A percentile compares a stretch with the other conserved stretches of the same genome.
phyloP scores from a whole-genome alignment of 305 asterid genomes.

The Solanum hybrid region DNA sequence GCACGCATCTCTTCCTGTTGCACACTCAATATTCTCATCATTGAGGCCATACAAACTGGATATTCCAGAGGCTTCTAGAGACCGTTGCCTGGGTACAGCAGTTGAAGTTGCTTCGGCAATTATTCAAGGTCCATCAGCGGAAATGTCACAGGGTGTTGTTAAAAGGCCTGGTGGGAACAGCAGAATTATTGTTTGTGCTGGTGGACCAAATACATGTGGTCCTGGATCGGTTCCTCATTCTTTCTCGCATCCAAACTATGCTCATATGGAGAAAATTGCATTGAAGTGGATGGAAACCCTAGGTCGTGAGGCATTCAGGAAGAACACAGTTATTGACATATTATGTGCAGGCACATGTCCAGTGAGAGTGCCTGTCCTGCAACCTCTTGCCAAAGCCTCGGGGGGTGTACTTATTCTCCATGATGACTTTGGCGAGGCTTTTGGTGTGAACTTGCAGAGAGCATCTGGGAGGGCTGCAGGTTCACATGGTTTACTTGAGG shows the following conservation, averaged over 20 bases:
- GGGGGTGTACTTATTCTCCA: constrained; percentile 85
- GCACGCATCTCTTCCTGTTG: constrained; percentile 81
- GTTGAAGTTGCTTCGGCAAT: constrained; percentile 86
- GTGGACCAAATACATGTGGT: constrained; percentile 83
- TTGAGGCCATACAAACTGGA: constrained; percentile 59
- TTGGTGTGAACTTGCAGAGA: constrained; percentile 94
- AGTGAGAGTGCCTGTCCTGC: constrained; percentile 68
- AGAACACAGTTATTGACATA: constrained; percentile 67
- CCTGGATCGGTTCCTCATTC: constrained; percentile 92
- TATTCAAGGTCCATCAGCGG: constrained; percentile 83
- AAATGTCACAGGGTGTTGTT: constrained; percentile 73
- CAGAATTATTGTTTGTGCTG: constrained; percentile 84
- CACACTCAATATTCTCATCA: constrained; percentile 81
- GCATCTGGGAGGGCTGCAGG: constrained; percentile 86
- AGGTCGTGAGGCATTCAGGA: constrained; percentile 61
- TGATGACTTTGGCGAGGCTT: constrained; percentile 95
- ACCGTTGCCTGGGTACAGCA: constrained; percentile 89
- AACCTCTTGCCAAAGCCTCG: constrained; percentile 77
- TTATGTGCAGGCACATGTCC: constrained; percentile 97
- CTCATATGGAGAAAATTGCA: constrained; percentile 70
- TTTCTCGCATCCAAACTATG: constrained; percentile 70
- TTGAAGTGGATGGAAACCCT: constrained; percentile 76
- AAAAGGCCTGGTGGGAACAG: constrained; percentile 85
- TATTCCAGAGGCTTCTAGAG: constrained; percentile 75
- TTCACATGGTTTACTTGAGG: constrained; percentile 80